Evolutionary conservation across 2,329 filamentous ascomycete species (phyloP).

Genomic region (Fusarium subtropicale): DNA sequence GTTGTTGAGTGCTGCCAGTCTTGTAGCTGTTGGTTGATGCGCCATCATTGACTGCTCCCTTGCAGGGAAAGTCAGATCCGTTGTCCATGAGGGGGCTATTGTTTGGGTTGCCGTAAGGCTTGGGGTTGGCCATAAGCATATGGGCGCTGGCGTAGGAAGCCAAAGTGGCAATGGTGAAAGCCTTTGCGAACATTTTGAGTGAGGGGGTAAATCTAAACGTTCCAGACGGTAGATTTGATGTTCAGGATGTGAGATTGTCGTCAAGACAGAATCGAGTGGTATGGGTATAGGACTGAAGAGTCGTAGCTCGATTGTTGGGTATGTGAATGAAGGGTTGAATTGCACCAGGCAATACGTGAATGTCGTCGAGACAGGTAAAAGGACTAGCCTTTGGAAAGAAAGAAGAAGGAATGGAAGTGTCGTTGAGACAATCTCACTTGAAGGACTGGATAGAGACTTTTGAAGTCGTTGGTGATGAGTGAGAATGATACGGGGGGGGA

Average conservation of each 20-base stretch:
- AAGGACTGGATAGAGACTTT: constrained; percentile 47
- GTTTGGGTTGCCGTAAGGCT: constrained; percentile 66
- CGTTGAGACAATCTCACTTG: constrained; percentile 47
- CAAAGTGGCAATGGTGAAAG: constrained; percentile 66
- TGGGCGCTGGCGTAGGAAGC: constrained; percentile 75
- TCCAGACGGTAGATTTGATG: constrained; percentile 49
- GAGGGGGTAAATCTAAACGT: constrained; percentile 44
- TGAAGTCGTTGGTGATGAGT: constrained; percentile 43
- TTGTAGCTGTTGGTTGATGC: constrained; percentile 67
- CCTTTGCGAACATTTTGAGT: constrained; percentile 64
- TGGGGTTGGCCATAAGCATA: constrained; percentile 77
- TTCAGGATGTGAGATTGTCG: constrained; percentile 43
- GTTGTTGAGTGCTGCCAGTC: constrained; percentile 54
- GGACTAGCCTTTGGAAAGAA: constrained; percentile 46
- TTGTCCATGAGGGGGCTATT: constrained; percentile 72
- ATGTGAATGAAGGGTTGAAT: constrained; percentile 42
- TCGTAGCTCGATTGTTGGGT: constrained; percentile 35
- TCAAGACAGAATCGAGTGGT: constrained; percentile 46
- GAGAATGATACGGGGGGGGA: constrained; percentile 23
- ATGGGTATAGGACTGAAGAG: constrained; percentile 38
- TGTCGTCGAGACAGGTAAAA: constrained; percentile 40
- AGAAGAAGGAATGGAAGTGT: constrained; percentile 47
- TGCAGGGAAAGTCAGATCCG: constrained; percentile 86
- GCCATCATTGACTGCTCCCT: constrained; percentile 63
- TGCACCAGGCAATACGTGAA: constrained; percentile 47